phyloP scores from a whole-genome alignment of 139 green algal genomes.

The Chlamydomonas eustigma region DNA sequence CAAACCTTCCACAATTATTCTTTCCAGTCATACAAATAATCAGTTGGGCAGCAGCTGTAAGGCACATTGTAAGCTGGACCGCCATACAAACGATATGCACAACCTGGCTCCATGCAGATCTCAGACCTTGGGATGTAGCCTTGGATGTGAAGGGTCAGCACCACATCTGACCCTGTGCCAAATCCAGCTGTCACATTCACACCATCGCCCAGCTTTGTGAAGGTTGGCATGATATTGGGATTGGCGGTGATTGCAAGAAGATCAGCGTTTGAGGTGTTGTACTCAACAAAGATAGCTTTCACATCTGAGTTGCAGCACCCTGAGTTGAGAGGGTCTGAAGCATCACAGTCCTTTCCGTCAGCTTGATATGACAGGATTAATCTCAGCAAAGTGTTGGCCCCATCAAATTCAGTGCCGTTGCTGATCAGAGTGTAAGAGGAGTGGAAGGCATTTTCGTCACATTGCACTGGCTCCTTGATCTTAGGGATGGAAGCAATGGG shows the following conservation, averaged over 20 bases:
- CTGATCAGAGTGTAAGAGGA: slow-evolving; percentile 28
- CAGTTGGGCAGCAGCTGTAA: slow-evolving; percentile 23
- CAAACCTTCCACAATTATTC: too few relatives aligned
- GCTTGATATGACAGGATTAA: slow-evolving; percentile 18
- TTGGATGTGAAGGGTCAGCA: neutral
- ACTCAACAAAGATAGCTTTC: slow-evolving; percentile 28
- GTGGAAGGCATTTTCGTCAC: slow-evolving; percentile 31
- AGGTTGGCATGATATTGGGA: neutral
- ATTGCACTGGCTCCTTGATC: neutral
- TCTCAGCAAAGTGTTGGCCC: neutral
- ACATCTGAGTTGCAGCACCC: slow-evolving; percentile 34
- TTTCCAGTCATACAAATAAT: neutral
- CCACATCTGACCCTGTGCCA: too few relatives aligned
- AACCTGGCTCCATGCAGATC: slow-evolving; percentile 11
- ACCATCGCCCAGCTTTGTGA: neutral
- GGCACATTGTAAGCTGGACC: slow-evolving; percentile 13
- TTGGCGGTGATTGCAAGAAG: neutral
- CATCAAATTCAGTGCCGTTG: neutral
- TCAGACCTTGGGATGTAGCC: neutral
- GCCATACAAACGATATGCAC: slow-evolving; percentile 28
- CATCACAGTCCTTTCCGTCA: slow-evolving; percentile 14
- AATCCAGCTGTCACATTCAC: slow-evolving; percentile 28
- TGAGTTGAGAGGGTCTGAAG: slow-evolving; percentile 12
- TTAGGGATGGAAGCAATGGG: neutral
- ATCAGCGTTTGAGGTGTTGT: neutral